These are phyloP conservation scores for Apodospora peruviana DNA, from an alignment of 495 filamentous ascomycete genomes.

Conservation along the genomic window DNA sequence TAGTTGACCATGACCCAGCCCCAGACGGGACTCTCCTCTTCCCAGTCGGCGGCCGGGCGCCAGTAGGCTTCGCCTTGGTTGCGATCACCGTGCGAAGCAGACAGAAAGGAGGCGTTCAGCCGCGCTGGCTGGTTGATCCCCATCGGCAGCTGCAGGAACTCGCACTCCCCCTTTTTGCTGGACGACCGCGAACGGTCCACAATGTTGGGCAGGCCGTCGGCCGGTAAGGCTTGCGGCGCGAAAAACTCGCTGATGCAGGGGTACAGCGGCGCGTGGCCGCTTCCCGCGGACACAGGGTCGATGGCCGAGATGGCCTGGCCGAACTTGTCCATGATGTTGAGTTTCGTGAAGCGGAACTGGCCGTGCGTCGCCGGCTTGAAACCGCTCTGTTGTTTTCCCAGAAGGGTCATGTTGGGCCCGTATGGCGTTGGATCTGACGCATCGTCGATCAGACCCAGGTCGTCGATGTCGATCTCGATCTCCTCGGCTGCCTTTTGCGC, in stretches of 20 bases:
- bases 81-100: background rate
- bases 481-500: conserved; percentile 7
- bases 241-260: conserved; percentile 21
- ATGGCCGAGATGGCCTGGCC: conserved; percentile 39
- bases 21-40: conserved; percentile 49
- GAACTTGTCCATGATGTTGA: conserved; percentile 53
- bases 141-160: conserved; percentile 42
- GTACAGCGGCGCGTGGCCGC: conserved; percentile 31
- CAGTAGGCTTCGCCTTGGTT: conserved; percentile 7
- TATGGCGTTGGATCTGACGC: conserved; percentile 30
- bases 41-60: conserved; percentile 19
- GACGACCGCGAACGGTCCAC: background rate
- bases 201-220: conserved; percentile 32
- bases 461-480: background rate
- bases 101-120: conserved; percentile 33
- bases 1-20: conserved; percentile 53
- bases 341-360: conserved; percentile 38
- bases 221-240: conserved; percentile 5
- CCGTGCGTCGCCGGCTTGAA: conserved; percentile 47
- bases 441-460: conserved; percentile 13
- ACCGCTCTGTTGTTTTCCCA: background rate
- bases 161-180: conserved; percentile 8
- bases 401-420: conserved; percentile 7
- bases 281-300: conserved; percentile 17
- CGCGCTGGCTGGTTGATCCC: conserved; percentile 46